Base-by-base conservation (phyloP, 225 moss, liverwort and hornwort species). In the Sphagnum contortum region DNA sequence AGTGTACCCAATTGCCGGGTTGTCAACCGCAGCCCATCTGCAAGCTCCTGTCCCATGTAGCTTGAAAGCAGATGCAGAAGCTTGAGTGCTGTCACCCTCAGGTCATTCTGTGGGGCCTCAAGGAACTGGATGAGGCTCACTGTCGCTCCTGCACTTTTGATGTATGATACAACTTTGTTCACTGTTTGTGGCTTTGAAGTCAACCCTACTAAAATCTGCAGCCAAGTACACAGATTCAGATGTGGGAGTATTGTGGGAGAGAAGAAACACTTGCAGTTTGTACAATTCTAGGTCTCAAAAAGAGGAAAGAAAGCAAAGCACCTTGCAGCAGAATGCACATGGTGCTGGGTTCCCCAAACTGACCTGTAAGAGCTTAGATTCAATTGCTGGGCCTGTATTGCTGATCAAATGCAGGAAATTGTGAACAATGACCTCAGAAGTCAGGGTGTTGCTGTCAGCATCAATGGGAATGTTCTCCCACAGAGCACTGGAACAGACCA, bases 341-440 rank as follows among this genome's bases (percentile, higher is more conserved):
- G 29, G 29, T 29, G 29, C 29, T 29, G 29, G 29, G 29, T 29
- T 29, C 29, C 6, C 58, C n/a, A 57, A 8, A 64, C 29, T 57
- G 44, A 88, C 90, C n/a, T 77, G 83, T 4, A 98, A 75, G 12
- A 98, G 92, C 71, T 80, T 92, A 44, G 90, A 83, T 48, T 86
- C 88, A 2, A 98, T 89, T 0, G 73, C 61, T n/a, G 96, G 96
- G 11, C 96, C 96, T 3, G 96, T 92, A 68, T 92, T 98, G 64
- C 88, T 86, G 63, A 98, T 90, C 65, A 98, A 69, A 72, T 92
- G 89, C 2, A 98, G 78, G 51, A 98, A 81, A 70, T 89, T 87
- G 80, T 90, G 92, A 14, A 98, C 80, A 49, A 87, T 71, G 9
- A 69, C 66, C 69, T 98, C 96, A 8, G 96, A 98, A 8, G 88